Evolutionary conservation across 768 basidiomycete genomes (phyloP), one percentile per base, ranked within the genome.

Genomic region (Naematelia encephala): DNA sequence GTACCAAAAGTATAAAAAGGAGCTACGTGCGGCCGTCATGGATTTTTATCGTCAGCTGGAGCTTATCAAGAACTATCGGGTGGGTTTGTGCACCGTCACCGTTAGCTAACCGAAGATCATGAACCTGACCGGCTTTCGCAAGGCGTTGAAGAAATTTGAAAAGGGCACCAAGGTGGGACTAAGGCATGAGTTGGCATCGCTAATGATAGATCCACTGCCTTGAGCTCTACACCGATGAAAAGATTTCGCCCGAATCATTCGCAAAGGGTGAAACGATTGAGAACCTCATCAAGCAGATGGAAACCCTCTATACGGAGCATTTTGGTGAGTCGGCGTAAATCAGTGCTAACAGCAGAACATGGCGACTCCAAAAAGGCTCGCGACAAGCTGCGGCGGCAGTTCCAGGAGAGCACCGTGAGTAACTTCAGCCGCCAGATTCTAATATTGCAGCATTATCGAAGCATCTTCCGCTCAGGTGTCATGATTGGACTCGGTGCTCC

Each of bases 71-170:
- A 90, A 90, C 70, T 99, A 94, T 76, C 83, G 91, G 28, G 91
- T 91, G 70, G 14, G 84, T 72, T 11, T 8, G 4, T 27, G 16
- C 25, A 2, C 43, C 51, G 43, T 27, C n/a, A 29, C 26, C 4
- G 1, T 19, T 19, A 14, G 4, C 27, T 13, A 26, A 13, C 5
- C 62, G 12, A 10, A 90, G 87, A 84, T 88, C 46, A 77, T 97
- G 42, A 98, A 99, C 74, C 76, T 91, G 10, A 89, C 90, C 0
- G 96, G 94, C 1, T 91, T 96, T 74, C 82, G 90, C 79, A 93
- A 92, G 78, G 82, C 92, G 19, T 84, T 97, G 70, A 86, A 83
- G 61, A 88, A 85, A 71, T 81, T 86, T 57, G 92, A 93, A 77
- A 89, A 90, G 74, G 87, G 87, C 55, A 85, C 90, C 13, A 85